Evolutionary conservation across 768 basidiomycete species (phyloP), one percentile per base, ranked within the genome.

Genomic region (Mycena amicta): DNA sequence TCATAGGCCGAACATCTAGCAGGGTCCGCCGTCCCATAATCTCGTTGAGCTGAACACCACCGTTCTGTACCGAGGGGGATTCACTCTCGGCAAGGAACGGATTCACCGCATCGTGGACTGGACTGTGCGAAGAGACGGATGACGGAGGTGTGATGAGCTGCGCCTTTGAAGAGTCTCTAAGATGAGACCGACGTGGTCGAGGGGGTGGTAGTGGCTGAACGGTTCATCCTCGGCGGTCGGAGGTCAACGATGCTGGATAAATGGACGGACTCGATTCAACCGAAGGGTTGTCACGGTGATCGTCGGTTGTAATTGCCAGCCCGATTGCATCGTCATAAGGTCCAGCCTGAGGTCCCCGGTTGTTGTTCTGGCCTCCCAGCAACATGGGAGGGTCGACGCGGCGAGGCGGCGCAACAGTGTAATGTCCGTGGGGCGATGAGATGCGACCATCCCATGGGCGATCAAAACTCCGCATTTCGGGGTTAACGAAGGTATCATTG

Each of bases 191-290:
- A 27, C 66, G 66, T 22, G 70, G 74, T 55, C 69, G 70, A 55
- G 67, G 67, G 55, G 69, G 72, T 46, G 11, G 51, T 20, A 53
- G 63, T 43, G 64, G 68, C 49, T 67, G 39, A 65, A 63, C 30
- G 59, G 63, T 3, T 66, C 67, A 22, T 72, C 70, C 43, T 76
- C 75, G n/a, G 72, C 71, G 33, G 54, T 62, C 15, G 71, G 70
- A 25, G 78, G 77, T 16, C 83, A 66, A 56, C n/a, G 74, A 78
- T 1, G 77, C 70, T 8, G 82, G 79, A 61, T 83, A 82, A 27
- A 82, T 75, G 0, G 84, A 83, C 47, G 82, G 81, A 46, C 77
- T 80, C 20, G 81, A 81, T 46, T 74, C 77, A 40, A 77, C 69
- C 26, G 69, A 64, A 3, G 77, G 80, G 3, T 67, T 68, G 50